These are phyloP conservation scores for Flaveria ramosissima DNA, from an alignment of 129 eudicot species.

Conservation along the genomic window DNA sequence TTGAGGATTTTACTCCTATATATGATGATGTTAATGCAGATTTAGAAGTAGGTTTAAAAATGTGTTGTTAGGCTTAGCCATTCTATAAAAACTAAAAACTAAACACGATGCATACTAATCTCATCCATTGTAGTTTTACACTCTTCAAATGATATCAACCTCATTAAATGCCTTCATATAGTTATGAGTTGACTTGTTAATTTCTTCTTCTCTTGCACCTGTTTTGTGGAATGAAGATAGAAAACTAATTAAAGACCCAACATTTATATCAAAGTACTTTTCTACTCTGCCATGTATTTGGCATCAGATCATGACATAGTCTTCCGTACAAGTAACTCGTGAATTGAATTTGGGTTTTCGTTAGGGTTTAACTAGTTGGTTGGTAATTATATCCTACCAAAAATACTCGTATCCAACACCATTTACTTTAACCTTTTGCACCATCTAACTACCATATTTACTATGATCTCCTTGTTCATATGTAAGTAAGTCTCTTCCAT, in stretches of 20 bases:
- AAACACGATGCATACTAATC: background rate
- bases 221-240: background rate
- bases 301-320: slow-evolving; percentile 2
- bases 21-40: too few species aligned
- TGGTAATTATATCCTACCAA: slow-evolving; percentile 16
- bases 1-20: too few species aligned
- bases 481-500: background rate
- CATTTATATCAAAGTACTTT: background rate
- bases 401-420: slow-evolving; percentile 32
- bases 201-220: background rate
- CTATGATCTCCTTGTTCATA: slow-evolving; percentile 22
- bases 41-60: too few species aligned
- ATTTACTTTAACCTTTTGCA: slow-evolving; percentile 22
- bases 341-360: slow-evolving; percentile 21
- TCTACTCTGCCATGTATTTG: slow-evolving; percentile 7
- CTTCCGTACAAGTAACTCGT: slow-evolving; percentile 24
- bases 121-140: background rate
- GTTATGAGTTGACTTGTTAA: slow-evolving; percentile 15
- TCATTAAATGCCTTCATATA: background rate
- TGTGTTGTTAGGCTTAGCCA: too few species aligned
- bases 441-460: slow-evolving; percentile 38
- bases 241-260: background rate
- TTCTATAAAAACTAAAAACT: background rate
- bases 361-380: slow-evolving; percentile 4
- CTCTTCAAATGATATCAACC: background rate